Evolutionary conservation across 257 asterid genomes (phyloP), one percentile per base, ranked within the genome.

Genomic region (Fraxinus cuspidata): DNA sequence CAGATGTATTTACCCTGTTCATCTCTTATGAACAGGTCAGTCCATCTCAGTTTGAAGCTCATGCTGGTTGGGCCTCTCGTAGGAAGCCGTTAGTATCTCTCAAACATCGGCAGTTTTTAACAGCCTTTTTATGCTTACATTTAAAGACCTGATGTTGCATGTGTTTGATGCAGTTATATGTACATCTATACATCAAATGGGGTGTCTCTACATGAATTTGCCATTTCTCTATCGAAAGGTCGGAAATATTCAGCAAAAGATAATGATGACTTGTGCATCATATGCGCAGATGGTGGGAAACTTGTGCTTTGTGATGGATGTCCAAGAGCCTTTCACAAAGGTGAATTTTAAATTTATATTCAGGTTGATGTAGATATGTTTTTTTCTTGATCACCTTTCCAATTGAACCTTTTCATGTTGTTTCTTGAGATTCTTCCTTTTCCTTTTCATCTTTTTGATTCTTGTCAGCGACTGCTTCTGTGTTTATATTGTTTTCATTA

Each of bases 21-120:
- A 70, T 72, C 66, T 80, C 42, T 80, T 60, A 69, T 88, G 89
- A 79, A 79, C 95, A 96, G 99, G 95, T 96, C 85, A 96, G 98
- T 83, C 97, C 98, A 72, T 96, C 99, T 80, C 90, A 83, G 78
- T 96, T 96, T 89, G 99, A 96, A 88, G 96, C 97, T 81, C 99
- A 96, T 87, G 98, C 99, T 78, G 99, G 99, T 78, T 94, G 98
- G 97, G 98, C 98, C 72, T 90, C 99, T 18, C 95, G 99, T 71
- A 88, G 87, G 69, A 96, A 90, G 87, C 99, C 99, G 99, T 96
- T 67, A 85, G 99, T 88, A 11, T 77, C 81, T 79, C 71, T 81
- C 82, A 84, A 73, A 72, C 31, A 81, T 27, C 21, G 32, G 38
- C 74, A 31, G 56, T 58, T 56, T 72, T 44, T 16, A 40, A 65